These are phyloP conservation scores for Blastobotrys malaysiensis DNA, from an alignment of 1,139 yeast genomes.

Conservation along the genomic window DNA sequence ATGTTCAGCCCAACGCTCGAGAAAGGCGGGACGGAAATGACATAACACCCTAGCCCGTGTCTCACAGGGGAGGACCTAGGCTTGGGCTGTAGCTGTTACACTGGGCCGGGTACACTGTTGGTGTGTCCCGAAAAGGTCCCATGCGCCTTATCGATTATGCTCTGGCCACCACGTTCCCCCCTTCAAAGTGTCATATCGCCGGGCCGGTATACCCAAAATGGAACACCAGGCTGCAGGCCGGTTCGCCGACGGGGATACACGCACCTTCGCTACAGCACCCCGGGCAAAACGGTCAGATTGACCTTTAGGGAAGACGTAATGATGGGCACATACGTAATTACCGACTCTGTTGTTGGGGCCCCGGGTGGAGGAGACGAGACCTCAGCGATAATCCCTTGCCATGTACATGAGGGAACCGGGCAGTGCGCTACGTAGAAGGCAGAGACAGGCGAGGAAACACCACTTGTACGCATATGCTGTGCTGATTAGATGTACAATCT, in stretches of 20 bases:
- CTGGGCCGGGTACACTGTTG: not conserved
- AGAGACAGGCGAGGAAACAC: not conserved
- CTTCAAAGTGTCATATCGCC: not conserved
- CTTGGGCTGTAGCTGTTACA: not conserved
- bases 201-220: not conserved
- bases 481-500: not conserved
- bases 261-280: not conserved
- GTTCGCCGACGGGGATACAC: not conserved
- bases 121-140: not conserved
- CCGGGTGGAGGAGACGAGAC: not conserved
- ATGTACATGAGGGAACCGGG: not conserved
- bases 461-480: not conserved
- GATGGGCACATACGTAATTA: too few relatives aligned
- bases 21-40: too few relatives aligned
- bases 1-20: not conserved
- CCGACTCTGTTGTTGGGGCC: not conserved
- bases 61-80: not conserved
- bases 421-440: not conserved
- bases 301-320: too few relatives aligned
- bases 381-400: not conserved
- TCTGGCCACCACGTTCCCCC: not conserved
- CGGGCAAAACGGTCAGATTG: too few relatives aligned
- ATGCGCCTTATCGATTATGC: not conserved
- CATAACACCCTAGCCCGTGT: not conserved
- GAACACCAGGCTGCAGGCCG: not conserved